These are phyloP conservation scores for Shiraia bambusicola DNA, from an alignment of 2,329 filamentous ascomycete genomes.

Conservation along the genomic window DNA sequence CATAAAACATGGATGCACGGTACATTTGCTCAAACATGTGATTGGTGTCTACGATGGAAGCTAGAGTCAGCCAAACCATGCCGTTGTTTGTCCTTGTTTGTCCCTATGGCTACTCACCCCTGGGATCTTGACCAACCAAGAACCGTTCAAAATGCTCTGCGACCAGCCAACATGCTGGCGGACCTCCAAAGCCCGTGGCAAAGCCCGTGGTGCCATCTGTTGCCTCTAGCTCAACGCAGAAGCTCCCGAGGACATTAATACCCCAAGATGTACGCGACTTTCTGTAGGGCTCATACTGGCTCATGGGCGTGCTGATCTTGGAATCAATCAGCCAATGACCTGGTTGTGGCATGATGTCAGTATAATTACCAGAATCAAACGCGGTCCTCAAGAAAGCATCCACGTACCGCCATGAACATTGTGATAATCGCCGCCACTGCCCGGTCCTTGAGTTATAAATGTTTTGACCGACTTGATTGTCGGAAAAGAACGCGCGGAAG, in stretches of 20 bases:
- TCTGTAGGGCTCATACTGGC: conserved; percentile 83
- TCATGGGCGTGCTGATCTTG: conserved; percentile 90
- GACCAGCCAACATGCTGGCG: conserved; percentile 90
- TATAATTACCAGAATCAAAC: not conserved
- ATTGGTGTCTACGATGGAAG: conserved; percentile 72
- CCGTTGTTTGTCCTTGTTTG: not conserved
- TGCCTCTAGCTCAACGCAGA: conserved; percentile 86
- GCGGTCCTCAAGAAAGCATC: not conserved
- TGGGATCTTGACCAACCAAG: conserved; percentile 66
- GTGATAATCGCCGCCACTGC: conserved; percentile 70
- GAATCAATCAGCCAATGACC: conserved; percentile 83
- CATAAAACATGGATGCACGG: conserved; percentile 93
- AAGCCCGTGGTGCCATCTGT: conserved; percentile 91
- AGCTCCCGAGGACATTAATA: conserved; percentile 92
- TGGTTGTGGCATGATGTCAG: not conserved
- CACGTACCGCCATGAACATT: conserved; percentile 78
- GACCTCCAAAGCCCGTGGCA: conserved; percentile 90
- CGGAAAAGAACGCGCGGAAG: conserved; percentile 60
- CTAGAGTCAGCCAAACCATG: not conserved
- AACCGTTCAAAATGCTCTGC: conserved; percentile 93
- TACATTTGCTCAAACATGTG: conserved; percentile 97
- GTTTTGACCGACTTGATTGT: conserved; percentile 75
- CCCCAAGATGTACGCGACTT: conserved; percentile 89
- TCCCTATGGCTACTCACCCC: no score
- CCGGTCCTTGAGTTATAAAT: conserved; percentile 67